These are phyloP conservation scores for Trapa bicornis DNA, from an alignment of 345 rosid genomes.

Conservation along the genomic window DNA sequence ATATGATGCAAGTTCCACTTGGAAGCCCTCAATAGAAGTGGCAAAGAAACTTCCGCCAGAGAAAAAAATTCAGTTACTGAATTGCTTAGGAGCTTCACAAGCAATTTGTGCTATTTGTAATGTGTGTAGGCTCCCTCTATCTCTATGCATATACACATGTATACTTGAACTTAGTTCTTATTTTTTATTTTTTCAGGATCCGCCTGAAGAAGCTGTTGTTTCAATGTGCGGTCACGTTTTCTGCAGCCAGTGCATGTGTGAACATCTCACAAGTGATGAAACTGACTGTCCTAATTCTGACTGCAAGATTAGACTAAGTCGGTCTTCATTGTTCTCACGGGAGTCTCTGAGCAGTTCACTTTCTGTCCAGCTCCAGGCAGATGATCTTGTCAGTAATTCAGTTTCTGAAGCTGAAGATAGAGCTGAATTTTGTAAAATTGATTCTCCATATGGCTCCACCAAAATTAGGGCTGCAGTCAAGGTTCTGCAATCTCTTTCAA, in stretches of 20 bases:
- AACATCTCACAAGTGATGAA: slow-evolving; percentile 65
- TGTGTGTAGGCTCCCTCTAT: slow-evolving; percentile 33
- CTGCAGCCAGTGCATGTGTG: slow-evolving; percentile 82
- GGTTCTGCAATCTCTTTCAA: slow-evolving; percentile 57
- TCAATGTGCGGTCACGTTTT: slow-evolving; percentile 83
- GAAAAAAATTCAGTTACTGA: slow-evolving; percentile 27
- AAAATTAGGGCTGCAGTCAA: slow-evolving; percentile 84
- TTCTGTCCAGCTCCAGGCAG: slow-evolving; percentile 24
- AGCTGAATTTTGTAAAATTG: slow-evolving; percentile 18
- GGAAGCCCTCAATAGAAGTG: slow-evolving; percentile 45
- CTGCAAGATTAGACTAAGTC: slow-evolving; percentile 49
- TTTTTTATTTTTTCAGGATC: slow-evolving; percentile 39
- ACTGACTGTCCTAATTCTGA: slow-evolving; percentile 48
- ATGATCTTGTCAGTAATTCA: slow-evolving; percentile 16
- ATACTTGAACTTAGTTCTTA: neutral
- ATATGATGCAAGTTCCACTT: slow-evolving; percentile 36
- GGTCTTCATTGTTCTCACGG: slow-evolving; percentile 46
- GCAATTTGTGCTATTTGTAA: slow-evolving; percentile 85
- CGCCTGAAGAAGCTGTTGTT: slow-evolving; percentile 95
- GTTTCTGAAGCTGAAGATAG: slow-evolving; percentile 24
- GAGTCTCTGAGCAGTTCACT: slow-evolving; percentile 26
- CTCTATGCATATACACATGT: neutral
- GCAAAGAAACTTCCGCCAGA: slow-evolving; percentile 50
- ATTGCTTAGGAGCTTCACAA: slow-evolving; percentile 59
- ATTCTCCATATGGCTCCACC: slow-evolving; percentile 41